These are phyloP conservation scores for Gardenia jasminoides DNA, from an alignment of 257 asterid species.

Conservation along the genomic window DNA sequence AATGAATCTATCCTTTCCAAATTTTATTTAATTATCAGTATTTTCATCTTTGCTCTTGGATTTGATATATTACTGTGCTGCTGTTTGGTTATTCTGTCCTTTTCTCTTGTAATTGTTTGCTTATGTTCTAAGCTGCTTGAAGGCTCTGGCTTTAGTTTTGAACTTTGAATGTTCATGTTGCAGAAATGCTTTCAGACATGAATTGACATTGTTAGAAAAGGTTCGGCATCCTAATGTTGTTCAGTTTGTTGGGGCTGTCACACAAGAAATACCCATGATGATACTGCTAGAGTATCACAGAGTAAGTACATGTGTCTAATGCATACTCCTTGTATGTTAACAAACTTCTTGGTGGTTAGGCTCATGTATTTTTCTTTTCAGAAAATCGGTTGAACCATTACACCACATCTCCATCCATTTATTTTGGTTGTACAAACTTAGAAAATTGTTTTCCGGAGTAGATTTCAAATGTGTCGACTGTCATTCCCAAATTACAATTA, in stretches of 20 bases:
- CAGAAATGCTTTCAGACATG: constrained; percentile 88
- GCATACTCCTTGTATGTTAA: too few relatives aligned
- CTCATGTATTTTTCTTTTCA: neutral
- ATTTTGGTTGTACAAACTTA: neutral
- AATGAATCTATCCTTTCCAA: neutral
- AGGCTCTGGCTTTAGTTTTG: neutral
- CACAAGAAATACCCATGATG: constrained; percentile 98
- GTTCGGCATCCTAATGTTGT: constrained; percentile 97
- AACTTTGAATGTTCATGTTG: constrained; percentile 14
- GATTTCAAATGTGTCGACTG: neutral
- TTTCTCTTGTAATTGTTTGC: neutral
- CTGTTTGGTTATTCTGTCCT: constrained; percentile 1
- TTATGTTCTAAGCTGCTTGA: neutral
- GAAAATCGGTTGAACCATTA: neutral
- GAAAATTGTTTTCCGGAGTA: neutral
- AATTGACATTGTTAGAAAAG: constrained; percentile 79
- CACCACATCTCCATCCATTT: too few relatives aligned
- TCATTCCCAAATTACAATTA: neutral
- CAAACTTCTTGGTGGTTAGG: too few relatives aligned
- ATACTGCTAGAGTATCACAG: constrained; percentile 78
- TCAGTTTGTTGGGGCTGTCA: constrained; percentile 98
- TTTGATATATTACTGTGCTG: neutral
- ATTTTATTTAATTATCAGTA: neutral
- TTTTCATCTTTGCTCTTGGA: neutral
- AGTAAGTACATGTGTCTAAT: constrained; percentile 50